Evolutionary conservation across 164 flowering plant species (phyloP), one percentile per base, ranked within the genome.

Genomic region (Annona cherimola): DNA sequence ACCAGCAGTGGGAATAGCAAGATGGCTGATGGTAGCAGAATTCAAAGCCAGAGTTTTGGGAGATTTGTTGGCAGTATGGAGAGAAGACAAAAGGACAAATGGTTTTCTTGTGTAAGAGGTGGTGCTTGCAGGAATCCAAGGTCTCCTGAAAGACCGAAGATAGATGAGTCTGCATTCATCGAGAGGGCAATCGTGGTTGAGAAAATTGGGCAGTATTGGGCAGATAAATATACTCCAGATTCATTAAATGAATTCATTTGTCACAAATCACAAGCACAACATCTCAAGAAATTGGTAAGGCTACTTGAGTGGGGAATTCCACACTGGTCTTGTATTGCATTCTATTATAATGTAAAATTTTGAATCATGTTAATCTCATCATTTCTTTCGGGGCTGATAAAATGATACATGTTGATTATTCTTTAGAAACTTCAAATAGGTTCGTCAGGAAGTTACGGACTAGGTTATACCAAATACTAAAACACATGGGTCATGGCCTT

Each of bases 131-230:
- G 78, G 79, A 88, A 75, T 1, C 73, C 83, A 39, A 86, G 69
- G 81, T 83, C 93, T 35, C 86, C 90, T 16, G 88, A 87, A 66
- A 70, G 42, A 16, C 66, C 76, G 65, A 69, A 78, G 4, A 69
- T 84, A 61, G 86, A 90, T 82, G 93, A 90, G 74, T 75, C 89
- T 67, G 76, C 84, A 39, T 86, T 79, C 69, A 90, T 90, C 69
- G 82, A 81, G 78, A 89, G 82, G 82, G 90, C 91, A 44, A 71
- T 83, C 69, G 91, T 90, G 65, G 89, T 87, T 42, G 91, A 90
- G 77, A 80, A 74, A 60, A 76, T 89, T 70, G 85, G 89, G 70
- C 86, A 78, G 41, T 87, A 89, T 61, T 90, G 93, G 93, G 93
- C 90, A 66, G 92, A 88, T 72, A 85, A 85, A 72, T 79, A 90